Conservation (phyloP, 768 basidiomycete species). For the Austroboletus eburneus region DNA sequence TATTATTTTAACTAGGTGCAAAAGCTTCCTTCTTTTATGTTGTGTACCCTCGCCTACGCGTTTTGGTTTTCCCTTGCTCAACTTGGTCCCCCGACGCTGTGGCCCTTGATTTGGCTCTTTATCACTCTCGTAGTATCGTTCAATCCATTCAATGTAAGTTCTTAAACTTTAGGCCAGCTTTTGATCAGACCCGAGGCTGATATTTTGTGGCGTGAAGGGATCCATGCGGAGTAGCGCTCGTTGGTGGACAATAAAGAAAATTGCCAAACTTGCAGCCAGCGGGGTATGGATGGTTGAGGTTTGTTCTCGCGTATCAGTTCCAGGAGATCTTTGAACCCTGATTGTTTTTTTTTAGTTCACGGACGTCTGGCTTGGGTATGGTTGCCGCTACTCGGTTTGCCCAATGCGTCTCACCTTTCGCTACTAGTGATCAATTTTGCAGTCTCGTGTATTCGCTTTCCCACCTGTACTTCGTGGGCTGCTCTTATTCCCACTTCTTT, state of each 20-base stretch:
- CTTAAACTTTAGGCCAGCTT: neutral
- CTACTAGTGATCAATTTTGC: slow-evolving; percentile 71
- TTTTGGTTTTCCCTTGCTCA: slow-evolving; percentile 82
- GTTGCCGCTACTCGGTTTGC: neutral
- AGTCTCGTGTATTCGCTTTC: slow-evolving; percentile 73
- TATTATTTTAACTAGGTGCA: slow-evolving; percentile 1
- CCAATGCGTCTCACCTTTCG: slow-evolving; percentile 6
- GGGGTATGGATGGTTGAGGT: slow-evolving; percentile 78
- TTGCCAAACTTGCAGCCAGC: slow-evolving; percentile 60
- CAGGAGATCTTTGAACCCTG: slow-evolving; percentile 2
- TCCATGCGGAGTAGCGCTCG: slow-evolving; percentile 36
- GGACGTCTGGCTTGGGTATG: slow-evolving; percentile 88
- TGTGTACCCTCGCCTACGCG: slow-evolving; percentile 67
- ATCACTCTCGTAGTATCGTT: slow-evolving; percentile 56
- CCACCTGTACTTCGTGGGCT: slow-evolving; percentile 69
- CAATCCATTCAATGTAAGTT: slow-evolving; percentile 68
- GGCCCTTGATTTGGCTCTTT: slow-evolving; percentile 80
- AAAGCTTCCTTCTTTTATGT: slow-evolving; percentile 78
- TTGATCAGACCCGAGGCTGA: too few species aligned
- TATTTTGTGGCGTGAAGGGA: slow-evolving; percentile 44
- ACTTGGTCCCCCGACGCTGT: slow-evolving; percentile 67
- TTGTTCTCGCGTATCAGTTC: slow-evolving; percentile 3
- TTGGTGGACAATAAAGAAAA: slow-evolving; percentile 73
- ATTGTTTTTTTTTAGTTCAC: slow-evolving; percentile 52
- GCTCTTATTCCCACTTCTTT: slow-evolving; percentile 50